Evolutionary conservation across 2,329 filamentous ascomycete species (phyloP).

Genomic region (Pleomassaria siparia): DNA sequence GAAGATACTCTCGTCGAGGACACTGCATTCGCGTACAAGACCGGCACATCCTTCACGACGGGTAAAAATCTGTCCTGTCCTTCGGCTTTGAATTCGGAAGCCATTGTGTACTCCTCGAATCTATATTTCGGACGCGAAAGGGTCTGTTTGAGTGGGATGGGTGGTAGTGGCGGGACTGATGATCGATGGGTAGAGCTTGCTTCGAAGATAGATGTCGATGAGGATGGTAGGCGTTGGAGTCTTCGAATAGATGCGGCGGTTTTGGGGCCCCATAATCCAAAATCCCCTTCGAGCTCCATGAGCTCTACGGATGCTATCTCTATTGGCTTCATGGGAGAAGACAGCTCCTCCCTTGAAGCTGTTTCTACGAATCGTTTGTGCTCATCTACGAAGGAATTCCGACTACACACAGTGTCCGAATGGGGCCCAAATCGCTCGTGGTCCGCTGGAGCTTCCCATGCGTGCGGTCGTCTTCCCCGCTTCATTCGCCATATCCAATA

Average conservation of each 20-base stretch:
- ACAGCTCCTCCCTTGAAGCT: slow-evolving; percentile 7
- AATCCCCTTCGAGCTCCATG: slow-evolving; percentile 15
- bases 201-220: not conserved
- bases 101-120: slow-evolving; percentile 8
- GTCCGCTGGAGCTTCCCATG: slow-evolving; percentile 6
- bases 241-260: not conserved
- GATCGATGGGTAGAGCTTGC: not conserved
- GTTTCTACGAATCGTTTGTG: not conserved
- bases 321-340: slow-evolving; percentile 3
- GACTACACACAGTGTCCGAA: not conserved
- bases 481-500: slow-evolving; percentile 26
- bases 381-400: slow-evolving; percentile 4
- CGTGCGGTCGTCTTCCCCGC: slow-evolving; percentile 7
- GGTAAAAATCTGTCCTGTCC: slow-evolving; percentile 2
- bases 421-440: not conserved
- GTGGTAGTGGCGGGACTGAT: not conserved
- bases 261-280: not conserved
- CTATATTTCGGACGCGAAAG: not conserved
- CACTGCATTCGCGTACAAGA: not conserved
- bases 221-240: not conserved
- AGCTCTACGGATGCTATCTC: slow-evolving; percentile 14
- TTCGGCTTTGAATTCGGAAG: not conserved
- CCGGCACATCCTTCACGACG: not conserved
- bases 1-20: not conserved
- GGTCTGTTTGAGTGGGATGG: not conserved